Base-by-base conservation (phyloP, 441 rosid genomes). In the Melastoma candidum region DNA sequence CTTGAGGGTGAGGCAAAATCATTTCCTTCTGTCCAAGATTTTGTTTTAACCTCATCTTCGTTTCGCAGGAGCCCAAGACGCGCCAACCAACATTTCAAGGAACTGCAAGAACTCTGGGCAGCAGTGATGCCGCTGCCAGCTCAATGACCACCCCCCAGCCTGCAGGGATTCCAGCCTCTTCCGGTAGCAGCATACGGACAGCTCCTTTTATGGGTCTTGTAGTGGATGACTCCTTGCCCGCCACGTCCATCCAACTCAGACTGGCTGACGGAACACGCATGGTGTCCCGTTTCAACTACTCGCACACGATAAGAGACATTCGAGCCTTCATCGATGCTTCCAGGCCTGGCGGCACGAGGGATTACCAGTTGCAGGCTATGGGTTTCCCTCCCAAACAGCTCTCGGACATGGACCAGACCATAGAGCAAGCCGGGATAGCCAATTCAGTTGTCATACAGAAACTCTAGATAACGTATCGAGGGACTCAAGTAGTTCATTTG, bases 311-410 rank as follows among this genome's bases (percentile, higher is more conserved):
- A 46, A 63, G 77, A 65, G 87, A 83, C 36, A 46, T 83, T 2
- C 83, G 71, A 56, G 72, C 69, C 3, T 78, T 78, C 72, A 80
- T 83, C 3, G 75, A 75, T 10, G 87, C 90, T 1, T 78, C 87
- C 10, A 68, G 81, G 58, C 77, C 83, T 0, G 78, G 81, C 0
- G 76, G 87, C 27, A 54, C 73, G 11, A 72, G 70, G 64, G 73
- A 73, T 32, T 83, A 80, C 61, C 83, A 68, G 63, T 63, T 83
- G 53, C 75, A 74, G 57, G 74, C 82, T 17, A 80, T 80, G 90
- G 85, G 90, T 12, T 80, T 83, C 66, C 90, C 90, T 63, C 90
- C 90, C 59, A 77, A 75, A 57, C 80, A 73, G 45, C 75, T 82
- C 63, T 80, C 8, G 72, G 48, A 71, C 74, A 36, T 36, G 41